phyloP scores from a whole-genome alignment of 129 eudicot species.

The Heracleum sosnowskyi region DNA sequence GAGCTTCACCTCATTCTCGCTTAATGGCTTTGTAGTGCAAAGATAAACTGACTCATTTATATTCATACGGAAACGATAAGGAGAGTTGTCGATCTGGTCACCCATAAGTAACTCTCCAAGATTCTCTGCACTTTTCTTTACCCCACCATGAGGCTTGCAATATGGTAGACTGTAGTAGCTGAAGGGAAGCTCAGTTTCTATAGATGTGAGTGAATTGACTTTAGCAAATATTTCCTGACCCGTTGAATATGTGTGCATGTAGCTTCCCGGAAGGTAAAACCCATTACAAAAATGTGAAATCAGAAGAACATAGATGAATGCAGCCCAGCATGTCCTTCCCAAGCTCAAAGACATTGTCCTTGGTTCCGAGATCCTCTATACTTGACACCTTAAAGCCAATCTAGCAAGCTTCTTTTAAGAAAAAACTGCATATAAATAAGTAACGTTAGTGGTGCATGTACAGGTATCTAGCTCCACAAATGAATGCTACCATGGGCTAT shows the following conservation, averaged over 20 bases:
- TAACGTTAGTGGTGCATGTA: not conserved
- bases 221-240: conserved; percentile 52
- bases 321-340: conserved; percentile 34
- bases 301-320: conserved; percentile 29
- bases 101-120: conserved; percentile 82
- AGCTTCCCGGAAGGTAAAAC: conserved; percentile 75
- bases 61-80: conserved; percentile 70
- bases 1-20: conserved; percentile 62
- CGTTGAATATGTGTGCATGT: conserved; percentile 69
- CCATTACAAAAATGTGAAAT: conserved; percentile 39
- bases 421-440: conserved; percentile 24
- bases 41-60: conserved; percentile 57
- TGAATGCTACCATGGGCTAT: conserved; percentile 3
- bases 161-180: conserved; percentile 77
- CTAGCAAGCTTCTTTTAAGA: conserved; percentile 17
- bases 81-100: conserved; percentile 82
- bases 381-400: conserved; percentile 21
- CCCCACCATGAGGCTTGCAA: conserved; percentile 52
- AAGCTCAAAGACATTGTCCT: conserved; percentile 39
- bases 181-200: conserved; percentile 77
- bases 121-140: conserved; percentile 79
- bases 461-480: not conserved
- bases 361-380: conserved; percentile 17
- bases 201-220: conserved; percentile 71
- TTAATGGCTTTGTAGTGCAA: conserved; percentile 51